Evolutionary conservation across 139 green algal species (phyloP).

Genomic region (Volvox reticuliferus): DNA sequence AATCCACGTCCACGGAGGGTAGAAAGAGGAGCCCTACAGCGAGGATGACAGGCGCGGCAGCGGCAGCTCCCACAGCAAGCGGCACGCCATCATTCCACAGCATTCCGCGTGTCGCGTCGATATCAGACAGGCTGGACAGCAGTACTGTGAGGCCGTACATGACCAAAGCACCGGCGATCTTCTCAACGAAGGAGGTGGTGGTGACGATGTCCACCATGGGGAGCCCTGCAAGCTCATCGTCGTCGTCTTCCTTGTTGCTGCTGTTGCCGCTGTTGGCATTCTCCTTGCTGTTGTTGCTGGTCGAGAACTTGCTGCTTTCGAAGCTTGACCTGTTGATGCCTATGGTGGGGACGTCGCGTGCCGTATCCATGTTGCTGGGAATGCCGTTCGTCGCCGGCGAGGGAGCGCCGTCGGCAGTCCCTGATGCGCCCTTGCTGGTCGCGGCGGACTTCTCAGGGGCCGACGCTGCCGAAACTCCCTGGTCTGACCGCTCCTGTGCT

Average conservation of each 20-base stretch:
- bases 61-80: background rate
- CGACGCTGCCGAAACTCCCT: too few species aligned
- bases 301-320: background rate
- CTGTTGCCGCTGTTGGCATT: background rate
- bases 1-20: background rate
- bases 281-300: background rate
- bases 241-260: background rate
- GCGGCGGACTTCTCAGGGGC: too few species aligned
- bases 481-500: too few species aligned
- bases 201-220: background rate
- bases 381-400: background rate
- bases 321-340: background rate
- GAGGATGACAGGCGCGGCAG: background rate
- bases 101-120: background rate
- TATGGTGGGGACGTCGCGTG: background rate
- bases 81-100: slow-evolving; percentile 10
- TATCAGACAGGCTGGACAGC: background rate
- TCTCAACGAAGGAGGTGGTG: slow-evolving; percentile 14
- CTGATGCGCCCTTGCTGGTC: too few species aligned
- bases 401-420: too few species aligned
- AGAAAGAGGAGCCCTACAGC: background rate
- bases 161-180: background rate
- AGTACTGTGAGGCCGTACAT: slow-evolving; percentile 27
- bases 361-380: background rate
- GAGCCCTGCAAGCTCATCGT: background rate